Evolutionary conservation across 2,329 filamentous ascomycete genomes (phyloP), one percentile per base, ranked within the genome.

Genomic region (Pseudogymnoascus sp.): DNA sequence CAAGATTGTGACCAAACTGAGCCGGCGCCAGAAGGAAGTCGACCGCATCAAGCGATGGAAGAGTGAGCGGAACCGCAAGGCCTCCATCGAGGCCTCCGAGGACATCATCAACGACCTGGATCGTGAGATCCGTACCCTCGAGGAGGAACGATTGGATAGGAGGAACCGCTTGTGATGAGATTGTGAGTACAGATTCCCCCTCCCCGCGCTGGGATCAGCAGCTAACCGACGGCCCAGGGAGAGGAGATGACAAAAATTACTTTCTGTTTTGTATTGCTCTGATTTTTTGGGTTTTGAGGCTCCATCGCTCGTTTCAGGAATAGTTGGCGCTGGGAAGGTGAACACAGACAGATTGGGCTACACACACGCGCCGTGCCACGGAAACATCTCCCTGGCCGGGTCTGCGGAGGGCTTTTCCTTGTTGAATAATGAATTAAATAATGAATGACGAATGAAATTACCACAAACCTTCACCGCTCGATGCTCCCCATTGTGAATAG

Each of bases 1-100:
- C 71, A 92, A 94, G 77, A 91, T 92, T 68, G 88, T 92, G 72
- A 92, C 89, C 76, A 96, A 96, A 78, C 78, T 83, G 72, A 85
- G 91, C 62, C 86, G 90, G 66, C 83, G 86, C 71, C 79, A 80
- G 72, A 91, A 91, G 77, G 90, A 95, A 80, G 74, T 82, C 55
- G 83, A 86, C 63, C 89, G 92, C 71, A 83, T 95, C 71, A 78
- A 81, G 67, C 87, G 92, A 64, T 96, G 92, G 92, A 94, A 75
- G 88, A 88, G 67, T 52, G 64, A 64, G 36, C 36, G 62, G 25
- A 52, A 49, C 75, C 85, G 88, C 61, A 80, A 80, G 66, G 88
- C 88, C 60, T 87, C 89, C 61, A 89, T 95, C 72, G 84, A 87
- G 73, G 83, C 84, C 67, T 84, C 92, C 64, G 80, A 87, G 67